These are phyloP conservation scores for Styphnolobium japonicum DNA, from an alignment of 306 rosid genomes.

Conservation along the genomic window DNA sequence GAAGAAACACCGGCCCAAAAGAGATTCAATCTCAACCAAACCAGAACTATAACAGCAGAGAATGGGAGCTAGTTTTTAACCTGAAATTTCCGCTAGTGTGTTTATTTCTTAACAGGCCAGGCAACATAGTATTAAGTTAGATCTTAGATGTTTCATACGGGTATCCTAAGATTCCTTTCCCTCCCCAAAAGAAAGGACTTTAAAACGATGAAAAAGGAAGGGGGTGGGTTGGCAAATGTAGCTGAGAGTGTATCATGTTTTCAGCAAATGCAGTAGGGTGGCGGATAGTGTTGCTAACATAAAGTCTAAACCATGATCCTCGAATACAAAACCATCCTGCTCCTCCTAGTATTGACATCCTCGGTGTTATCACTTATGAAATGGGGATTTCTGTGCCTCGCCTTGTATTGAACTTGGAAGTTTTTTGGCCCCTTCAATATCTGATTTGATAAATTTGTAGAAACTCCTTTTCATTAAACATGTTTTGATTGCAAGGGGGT, in stretches of 20 bases:
- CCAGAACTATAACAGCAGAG: constrained; percentile 35
- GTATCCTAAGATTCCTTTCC: background rate
- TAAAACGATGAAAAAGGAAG: background rate
- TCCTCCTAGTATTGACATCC: background rate
- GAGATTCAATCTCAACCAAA: constrained; percentile 72
- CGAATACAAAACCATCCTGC: background rate
- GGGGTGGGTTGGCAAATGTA: background rate
- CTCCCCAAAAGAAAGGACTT: background rate
- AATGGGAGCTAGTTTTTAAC: background rate
- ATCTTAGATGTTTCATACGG: background rate
- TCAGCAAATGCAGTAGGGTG: background rate
- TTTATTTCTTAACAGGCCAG: background rate
- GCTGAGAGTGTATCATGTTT: background rate
- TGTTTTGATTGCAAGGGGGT: background rate
- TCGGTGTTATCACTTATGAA: background rate
- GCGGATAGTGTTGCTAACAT: background rate
- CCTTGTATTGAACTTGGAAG: background rate
- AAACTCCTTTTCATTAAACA: background rate
- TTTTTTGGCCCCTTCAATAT: background rate
- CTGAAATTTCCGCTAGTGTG: background rate
- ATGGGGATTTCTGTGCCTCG: background rate
- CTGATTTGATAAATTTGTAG: background rate
- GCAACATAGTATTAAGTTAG: background rate
- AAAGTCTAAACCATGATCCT: background rate
- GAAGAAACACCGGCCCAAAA: constrained; percentile 82